phyloP scores from a whole-genome alignment of 2,329 filamentous ascomycete genomes.

The Alternaria brassicae region DNA sequence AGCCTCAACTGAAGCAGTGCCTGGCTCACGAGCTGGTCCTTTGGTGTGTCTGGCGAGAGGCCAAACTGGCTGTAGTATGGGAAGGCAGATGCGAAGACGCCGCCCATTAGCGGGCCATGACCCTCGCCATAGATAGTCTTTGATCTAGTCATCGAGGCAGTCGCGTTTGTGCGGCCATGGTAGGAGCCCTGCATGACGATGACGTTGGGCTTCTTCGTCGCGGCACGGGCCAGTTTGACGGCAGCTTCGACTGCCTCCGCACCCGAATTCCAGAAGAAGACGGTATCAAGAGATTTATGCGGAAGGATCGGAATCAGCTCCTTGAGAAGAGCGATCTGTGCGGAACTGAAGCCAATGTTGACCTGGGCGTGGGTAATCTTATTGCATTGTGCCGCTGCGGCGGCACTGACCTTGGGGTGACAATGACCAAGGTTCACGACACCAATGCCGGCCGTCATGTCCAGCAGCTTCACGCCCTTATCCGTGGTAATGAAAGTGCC shows the following conservation, averaged over 20 bases:
- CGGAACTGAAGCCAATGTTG: constrained; percentile 42
- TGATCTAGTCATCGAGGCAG: constrained; percentile 40
- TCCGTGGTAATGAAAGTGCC: constrained; percentile 42
- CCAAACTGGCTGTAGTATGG: constrained; percentile 42
- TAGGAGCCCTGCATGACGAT: constrained; percentile 45
- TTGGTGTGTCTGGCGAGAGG: constrained; percentile 31
- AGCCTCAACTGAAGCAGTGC: constrained; percentile 37
- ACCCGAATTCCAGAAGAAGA: constrained; percentile 43
- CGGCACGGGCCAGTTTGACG: constrained; percentile 38
- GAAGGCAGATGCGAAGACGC: constrained; percentile 40
- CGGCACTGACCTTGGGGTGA: constrained; percentile 41
- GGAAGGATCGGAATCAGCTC: constrained; percentile 41
- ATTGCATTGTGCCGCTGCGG: constrained; percentile 38
- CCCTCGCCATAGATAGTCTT: constrained; percentile 43
- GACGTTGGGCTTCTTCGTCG: constrained; percentile 42
- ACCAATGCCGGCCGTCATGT: constrained; percentile 40
- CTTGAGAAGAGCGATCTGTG: constrained; percentile 37
- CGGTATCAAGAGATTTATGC: constrained; percentile 35
- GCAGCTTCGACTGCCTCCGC: constrained; percentile 41
- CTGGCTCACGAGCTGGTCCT: constrained; percentile 34
- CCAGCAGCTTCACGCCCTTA: constrained; percentile 41
- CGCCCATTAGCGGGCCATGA: constrained; percentile 40
- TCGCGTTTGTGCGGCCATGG: constrained; percentile 41
- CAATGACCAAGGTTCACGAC: constrained; percentile 42
- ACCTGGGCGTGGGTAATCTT: constrained; percentile 42